Conservation (phyloP, 2,329 filamentous ascomycete species). For the Domatiomyces globalis region DNA sequence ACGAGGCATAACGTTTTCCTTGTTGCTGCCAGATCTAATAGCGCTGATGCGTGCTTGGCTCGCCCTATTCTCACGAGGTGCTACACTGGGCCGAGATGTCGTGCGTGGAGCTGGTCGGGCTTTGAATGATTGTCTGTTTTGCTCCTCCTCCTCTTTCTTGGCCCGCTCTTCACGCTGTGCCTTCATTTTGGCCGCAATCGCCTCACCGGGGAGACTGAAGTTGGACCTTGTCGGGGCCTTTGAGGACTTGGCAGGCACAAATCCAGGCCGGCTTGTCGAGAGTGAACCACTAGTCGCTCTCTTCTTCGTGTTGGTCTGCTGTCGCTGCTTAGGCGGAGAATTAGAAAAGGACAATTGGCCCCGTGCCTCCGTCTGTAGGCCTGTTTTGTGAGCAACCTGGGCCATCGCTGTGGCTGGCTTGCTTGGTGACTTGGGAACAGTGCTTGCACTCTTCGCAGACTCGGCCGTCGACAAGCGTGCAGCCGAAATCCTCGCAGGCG, state of each 20-base stretch:
- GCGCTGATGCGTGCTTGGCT: conserved; percentile 31
- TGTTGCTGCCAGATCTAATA: conserved; percentile 9
- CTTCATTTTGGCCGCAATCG: conserved; percentile 39
- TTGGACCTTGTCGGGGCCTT: conserved; percentile 37
- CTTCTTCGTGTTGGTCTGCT: conserved; percentile 25
- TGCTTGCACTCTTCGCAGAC: not conserved
- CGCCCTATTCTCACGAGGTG: conserved; percentile 32
- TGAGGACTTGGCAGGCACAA: conserved; percentile 38
- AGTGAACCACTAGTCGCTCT: conserved; percentile 25
- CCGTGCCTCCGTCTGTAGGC: not conserved
- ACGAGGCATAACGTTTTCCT: conserved; percentile 15
- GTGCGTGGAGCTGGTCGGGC: conserved; percentile 30
- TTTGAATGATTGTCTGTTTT: conserved; percentile 31
- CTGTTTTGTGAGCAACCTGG: conserved; percentile 1
- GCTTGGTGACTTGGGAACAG: not conserved
- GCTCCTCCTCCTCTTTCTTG: conserved; percentile 29
- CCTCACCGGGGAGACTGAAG: conserved; percentile 41
- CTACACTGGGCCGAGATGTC: conserved; percentile 20
- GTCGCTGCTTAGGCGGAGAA: conserved; percentile 13
- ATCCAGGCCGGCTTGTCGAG: conserved; percentile 32
- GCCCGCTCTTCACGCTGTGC: conserved; percentile 36
- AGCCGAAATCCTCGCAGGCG: not conserved
- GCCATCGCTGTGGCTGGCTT: conserved; percentile 5
- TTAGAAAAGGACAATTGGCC: conserved; percentile 13
- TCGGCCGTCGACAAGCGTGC: not conserved